Conservation (phyloP, 2,329 filamentous ascomycete species). For the Venturia effusa region DNA sequence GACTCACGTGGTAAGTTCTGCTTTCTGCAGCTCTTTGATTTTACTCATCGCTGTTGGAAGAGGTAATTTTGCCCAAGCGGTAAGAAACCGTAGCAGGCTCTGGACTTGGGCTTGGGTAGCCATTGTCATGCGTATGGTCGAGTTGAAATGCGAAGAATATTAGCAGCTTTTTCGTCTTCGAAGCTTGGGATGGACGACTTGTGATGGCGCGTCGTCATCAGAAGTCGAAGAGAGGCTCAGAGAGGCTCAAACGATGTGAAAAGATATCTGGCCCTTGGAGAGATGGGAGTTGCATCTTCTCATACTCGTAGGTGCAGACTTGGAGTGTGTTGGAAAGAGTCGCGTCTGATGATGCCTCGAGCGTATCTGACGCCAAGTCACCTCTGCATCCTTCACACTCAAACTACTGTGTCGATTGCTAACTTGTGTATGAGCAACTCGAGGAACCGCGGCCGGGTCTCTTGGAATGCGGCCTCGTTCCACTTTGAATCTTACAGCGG, state of each 20-base stretch:
- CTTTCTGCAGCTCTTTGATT: conserved; percentile 42
- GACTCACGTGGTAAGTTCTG: conserved; percentile 16
- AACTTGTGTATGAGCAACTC: too few species aligned
- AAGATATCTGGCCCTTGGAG: background rate
- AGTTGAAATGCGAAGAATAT: background rate
- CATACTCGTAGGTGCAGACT: background rate
- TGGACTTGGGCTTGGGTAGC: conserved; percentile 25
- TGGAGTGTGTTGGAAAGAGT: background rate
- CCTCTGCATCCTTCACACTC: too few species aligned
- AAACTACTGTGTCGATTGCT: too few species aligned
- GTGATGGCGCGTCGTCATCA: background rate
- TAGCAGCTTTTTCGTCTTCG: too few species aligned
- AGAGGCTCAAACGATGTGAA: background rate
- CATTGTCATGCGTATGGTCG: background rate
- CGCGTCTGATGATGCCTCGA: background rate
- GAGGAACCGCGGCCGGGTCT: too few species aligned
- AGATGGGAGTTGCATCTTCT: background rate
- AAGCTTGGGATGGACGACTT: background rate
- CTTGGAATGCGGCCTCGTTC: too few species aligned
- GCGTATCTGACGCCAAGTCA: background rate
- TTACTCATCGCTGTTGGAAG: conserved; percentile 44
- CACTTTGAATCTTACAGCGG: too few species aligned
- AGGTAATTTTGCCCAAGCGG: conserved; percentile 46
- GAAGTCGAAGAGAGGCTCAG: background rate
- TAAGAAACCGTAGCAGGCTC: conserved; percentile 44